phyloP scores from a whole-genome alignment of 208 protist species.

The Strigomonas culicis region DNA sequence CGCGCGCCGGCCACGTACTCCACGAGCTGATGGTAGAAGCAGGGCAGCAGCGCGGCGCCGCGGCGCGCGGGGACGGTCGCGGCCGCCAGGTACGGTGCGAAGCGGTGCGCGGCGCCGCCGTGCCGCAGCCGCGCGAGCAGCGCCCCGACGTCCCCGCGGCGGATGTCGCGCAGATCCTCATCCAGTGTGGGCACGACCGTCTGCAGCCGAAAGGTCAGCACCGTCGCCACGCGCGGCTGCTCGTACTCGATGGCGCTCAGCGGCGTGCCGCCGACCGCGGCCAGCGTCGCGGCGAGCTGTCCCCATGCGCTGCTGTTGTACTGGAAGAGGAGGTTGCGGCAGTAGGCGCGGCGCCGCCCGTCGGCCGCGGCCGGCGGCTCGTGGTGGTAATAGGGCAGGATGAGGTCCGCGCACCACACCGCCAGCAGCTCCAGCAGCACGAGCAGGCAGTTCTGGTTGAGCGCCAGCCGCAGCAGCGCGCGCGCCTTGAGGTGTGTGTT shows the following conservation, averaged over 20 bases:
- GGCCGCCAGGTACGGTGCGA: background rate
- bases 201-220: constrained; percentile 48
- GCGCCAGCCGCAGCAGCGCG: constrained; percentile 46
- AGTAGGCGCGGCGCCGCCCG: no score
- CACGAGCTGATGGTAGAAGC: constrained; percentile 17
- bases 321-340: constrained; percentile 15
- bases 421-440: constrained; percentile 55
- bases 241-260: constrained; percentile 40
- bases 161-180: constrained; percentile 16
- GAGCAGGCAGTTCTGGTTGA: constrained; percentile 58
- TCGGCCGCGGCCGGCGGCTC: background rate
- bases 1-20: constrained; percentile 14
- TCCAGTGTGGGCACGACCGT: constrained; percentile 40
- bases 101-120: background rate
- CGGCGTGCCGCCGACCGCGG: constrained; percentile 47
- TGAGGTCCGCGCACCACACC: constrained; percentile 32
- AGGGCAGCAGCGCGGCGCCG: no score
- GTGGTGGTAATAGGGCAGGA: constrained; percentile 31
- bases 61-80: background rate
- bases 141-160: background rate
- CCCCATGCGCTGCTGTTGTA: constrained; percentile 40
- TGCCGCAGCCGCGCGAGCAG: background rate
- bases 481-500: constrained; percentile 19
- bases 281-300: constrained; percentile 33
- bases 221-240: constrained; percentile 22